Conservation (phyloP, 164 flowering plant species). For the Cinnamomum micranthum region DNA sequence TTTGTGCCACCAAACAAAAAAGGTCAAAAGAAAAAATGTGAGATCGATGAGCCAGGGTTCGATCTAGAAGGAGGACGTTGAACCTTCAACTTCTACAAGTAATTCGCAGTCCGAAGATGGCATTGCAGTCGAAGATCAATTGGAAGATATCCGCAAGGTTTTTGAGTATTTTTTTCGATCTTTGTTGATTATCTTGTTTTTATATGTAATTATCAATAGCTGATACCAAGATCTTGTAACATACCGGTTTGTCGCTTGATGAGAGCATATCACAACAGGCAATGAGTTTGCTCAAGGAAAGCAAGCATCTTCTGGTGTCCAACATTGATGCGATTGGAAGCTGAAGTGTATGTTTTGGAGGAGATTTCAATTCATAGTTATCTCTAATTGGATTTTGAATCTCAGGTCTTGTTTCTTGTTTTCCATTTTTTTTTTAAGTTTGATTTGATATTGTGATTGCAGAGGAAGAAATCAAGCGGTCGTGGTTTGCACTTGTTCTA, state of each 20-base stretch:
- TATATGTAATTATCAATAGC: neutral
- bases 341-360: no score
- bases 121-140: conserved; percentile 28
- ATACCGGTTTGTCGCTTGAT: no score
- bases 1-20: no score
- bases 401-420: neutral
- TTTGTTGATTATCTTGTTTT: neutral
- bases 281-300: no score
- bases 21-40: neutral
- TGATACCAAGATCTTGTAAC: conserved; percentile 13
- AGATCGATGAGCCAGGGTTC: conserved; percentile 15
- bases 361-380: no score
- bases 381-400: neutral
- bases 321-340: no score
- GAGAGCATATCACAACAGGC: no score
- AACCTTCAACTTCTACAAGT: conserved; percentile 16
- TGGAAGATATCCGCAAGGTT: conserved; percentile 63
- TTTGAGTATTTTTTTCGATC: neutral
- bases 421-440: neutral
- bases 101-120: conserved; percentile 12
- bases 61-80: conserved; percentile 32
- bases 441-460: conserved; percentile 8
- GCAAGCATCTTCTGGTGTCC: no score
- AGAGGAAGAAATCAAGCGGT: conserved; percentile 81
- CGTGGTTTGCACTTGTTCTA: conserved; percentile 75